A percentile compares a stretch with the other conserved stretches of the same genome.
These are phyloP conservation scores for Clarireedia homoeocarpa DNA, from an alignment of 2,329 filamentous ascomycete genomes.

Conservation along the genomic window DNA sequence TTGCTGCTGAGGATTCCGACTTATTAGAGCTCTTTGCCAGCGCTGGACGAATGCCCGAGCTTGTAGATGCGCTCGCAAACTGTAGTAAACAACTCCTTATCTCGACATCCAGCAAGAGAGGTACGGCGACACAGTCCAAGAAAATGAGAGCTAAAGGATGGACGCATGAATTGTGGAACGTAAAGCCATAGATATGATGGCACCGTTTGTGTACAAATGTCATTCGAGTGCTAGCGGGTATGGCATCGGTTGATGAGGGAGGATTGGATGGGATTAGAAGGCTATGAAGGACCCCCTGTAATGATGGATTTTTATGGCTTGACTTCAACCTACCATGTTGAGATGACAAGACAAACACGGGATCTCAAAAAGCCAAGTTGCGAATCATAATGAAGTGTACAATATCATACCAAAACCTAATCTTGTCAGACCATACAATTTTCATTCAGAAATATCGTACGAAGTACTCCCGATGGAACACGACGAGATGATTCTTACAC, in stretches of 20 bases:
- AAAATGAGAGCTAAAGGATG: constrained; percentile 55
- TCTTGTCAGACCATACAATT: no score
- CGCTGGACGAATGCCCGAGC: constrained; percentile 62
- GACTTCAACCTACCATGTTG: background rate
- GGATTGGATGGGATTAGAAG: constrained; percentile 2
- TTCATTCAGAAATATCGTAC: no score
- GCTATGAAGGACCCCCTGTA: background rate
- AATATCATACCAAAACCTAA: background rate
- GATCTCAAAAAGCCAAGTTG: background rate
- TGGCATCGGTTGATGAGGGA: background rate
- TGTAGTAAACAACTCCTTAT: constrained; percentile 32
- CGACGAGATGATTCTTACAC: no score
- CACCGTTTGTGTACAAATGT: background rate
- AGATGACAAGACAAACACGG: background rate
- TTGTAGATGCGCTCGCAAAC: constrained; percentile 65
- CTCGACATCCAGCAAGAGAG: constrained; percentile 43
- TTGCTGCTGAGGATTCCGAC: constrained; percentile 65
- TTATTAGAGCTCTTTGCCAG: constrained; percentile 57
- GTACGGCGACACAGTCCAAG: constrained; percentile 40
- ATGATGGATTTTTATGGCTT: background rate
- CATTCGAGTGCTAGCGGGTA: background rate
- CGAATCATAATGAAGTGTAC: constrained; percentile 2
- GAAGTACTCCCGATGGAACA: no score
- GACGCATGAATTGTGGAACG: constrained; percentile 52
- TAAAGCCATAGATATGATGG: constrained; percentile 17